Base-by-base conservation (phyloP, 169 alveolate genomes). In the Babesia ovata region DNA sequence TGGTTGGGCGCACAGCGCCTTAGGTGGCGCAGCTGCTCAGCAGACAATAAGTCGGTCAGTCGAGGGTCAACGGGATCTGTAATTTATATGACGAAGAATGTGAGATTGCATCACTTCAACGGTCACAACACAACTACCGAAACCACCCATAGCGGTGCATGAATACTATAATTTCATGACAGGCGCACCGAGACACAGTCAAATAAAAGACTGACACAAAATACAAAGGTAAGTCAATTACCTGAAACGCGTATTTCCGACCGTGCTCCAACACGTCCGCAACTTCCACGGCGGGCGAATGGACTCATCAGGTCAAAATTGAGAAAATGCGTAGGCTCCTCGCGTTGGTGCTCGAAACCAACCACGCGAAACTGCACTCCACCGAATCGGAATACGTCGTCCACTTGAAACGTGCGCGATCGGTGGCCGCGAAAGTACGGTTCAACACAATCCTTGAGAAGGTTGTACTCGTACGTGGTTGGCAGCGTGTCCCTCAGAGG, bases 401-500 rank as follows among this genome's bases (percentile, higher is more conserved):
- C 92, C 36, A 70, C 53, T 29, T 70, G 69, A 33, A 71, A 83
- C 53, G 72, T 59, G 11, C 89, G 83, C 75, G 81, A 66, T 4
- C 82, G 72, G 42, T 74, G 75, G 50, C 76, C 79, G 28, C 70
- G 59, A 53, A 90, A 75, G 50, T 69, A 86, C 2, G 94, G 93
- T 59, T 77, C 75, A 42, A 90, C 69, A 49, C 75, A 87, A 53
- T 90, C 94, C 53, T 84, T 66, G 28, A 83, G 63, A 52, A 90
- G 66, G 62, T 88, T 77, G 71, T 85, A 90, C 39, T 57, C 59
- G 57, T 90, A 90, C 16, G 84, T 78, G 52, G 79, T 71, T 28
- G 94, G 94, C 53, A 90, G 63, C 21, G 94, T 86, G 39, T 90
- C 94, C 28, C 75, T 53, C 59, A 87, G 71, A 0, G 94, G 93